Evolutionary conservation across 495 filamentous ascomycete species (phyloP).

Genomic region (Penicillium taxi): DNA sequence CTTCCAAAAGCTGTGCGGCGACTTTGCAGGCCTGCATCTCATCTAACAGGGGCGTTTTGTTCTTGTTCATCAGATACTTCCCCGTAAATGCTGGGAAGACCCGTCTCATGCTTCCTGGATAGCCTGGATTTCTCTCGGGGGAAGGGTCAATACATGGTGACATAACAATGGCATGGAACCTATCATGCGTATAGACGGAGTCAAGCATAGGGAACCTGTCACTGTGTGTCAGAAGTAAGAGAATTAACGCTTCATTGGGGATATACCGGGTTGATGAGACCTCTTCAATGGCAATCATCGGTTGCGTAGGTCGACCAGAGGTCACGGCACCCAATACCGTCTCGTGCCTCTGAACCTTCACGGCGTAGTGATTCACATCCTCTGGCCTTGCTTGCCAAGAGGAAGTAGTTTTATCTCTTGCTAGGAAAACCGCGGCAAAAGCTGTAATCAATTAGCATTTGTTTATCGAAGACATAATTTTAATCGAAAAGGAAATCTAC

Average conservation of each 20-base stretch:
- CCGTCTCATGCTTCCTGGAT: background rate
- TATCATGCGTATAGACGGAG: slow-evolving; percentile 21
- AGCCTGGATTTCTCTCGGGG: slow-evolving; percentile 4
- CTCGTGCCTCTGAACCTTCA: slow-evolving; percentile 16
- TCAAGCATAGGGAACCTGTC: slow-evolving; percentile 21
- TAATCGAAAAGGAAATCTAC: background rate
- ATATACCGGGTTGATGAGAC: slow-evolving; percentile 7
- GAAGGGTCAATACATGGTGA: slow-evolving; percentile 12
- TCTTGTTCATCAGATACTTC: slow-evolving; percentile 5
- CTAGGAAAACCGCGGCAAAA: slow-evolving; percentile 19
- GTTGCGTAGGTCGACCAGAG: background rate
- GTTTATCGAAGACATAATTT: background rate
- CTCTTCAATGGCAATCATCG: slow-evolving; percentile 7
- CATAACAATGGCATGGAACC: slow-evolving; percentile 19
- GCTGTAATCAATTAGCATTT: slow-evolving; percentile 13
- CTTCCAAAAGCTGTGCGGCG: slow-evolving; percentile 20
- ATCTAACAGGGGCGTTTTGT: slow-evolving; percentile 10
- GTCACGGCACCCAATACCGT: slow-evolving; percentile 1
- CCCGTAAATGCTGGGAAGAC: slow-evolving; percentile 13
- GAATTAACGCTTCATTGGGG: slow-evolving; percentile 18
- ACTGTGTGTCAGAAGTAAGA: slow-evolving; percentile 15
- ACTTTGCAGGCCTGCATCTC: slow-evolving; percentile 21
- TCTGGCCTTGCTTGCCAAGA: background rate
- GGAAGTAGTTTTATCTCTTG: slow-evolving; percentile 3
- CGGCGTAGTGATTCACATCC: slow-evolving; percentile 9